Evolutionary conservation across 1,139 yeast species (phyloP).

Genomic region (Scheffersomyces illinoinensis): DNA sequence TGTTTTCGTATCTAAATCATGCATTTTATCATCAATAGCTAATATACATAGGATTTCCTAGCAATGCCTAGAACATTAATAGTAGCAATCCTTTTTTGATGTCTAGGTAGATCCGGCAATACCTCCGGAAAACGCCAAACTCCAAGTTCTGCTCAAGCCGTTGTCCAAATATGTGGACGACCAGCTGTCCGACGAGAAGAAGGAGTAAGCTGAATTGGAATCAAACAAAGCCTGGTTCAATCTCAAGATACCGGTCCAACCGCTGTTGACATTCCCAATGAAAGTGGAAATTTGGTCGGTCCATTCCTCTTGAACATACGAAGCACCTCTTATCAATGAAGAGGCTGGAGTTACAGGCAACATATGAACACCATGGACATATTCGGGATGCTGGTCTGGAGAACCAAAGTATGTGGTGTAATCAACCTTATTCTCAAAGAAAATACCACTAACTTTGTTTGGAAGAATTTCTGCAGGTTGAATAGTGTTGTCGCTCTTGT

Average conservation of each 20-base stretch:
- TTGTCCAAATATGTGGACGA: constrained; percentile 63
- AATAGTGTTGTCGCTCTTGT: constrained; percentile 54
- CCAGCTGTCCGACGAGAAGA: constrained; percentile 60
- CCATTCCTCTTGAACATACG: constrained; percentile 85
- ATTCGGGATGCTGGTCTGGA: constrained; percentile 51
- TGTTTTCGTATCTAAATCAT: too few species aligned
- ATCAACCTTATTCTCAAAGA: constrained; percentile 85
- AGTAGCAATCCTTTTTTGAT: neutral
- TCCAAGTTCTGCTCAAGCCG: constrained; percentile 92
- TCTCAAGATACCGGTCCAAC: constrained; percentile 87
- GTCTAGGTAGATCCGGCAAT: constrained; percentile 4
- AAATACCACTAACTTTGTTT: constrained; percentile 74
- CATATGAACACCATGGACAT: constrained; percentile 95
- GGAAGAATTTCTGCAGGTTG: constrained; percentile 58
- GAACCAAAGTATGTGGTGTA: constrained; percentile 88
- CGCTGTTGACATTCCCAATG: constrained; percentile 59
- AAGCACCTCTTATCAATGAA: constrained; percentile 66
- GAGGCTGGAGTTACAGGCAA: constrained; percentile 87
- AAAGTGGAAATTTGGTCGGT: constrained; percentile 49
- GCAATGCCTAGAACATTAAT: neutral
- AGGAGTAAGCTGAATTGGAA: constrained; percentile 64
- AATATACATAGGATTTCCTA: neutral
- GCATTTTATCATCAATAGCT: neutral
- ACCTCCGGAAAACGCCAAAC: constrained; percentile 58
- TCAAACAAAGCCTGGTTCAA: constrained; percentile 77